Percentiles rank a stretch among this genome's conserved stretches.
Conservation (phyloP, 441 rosid genomes). For the Euphorbia celastroides region DNA sequence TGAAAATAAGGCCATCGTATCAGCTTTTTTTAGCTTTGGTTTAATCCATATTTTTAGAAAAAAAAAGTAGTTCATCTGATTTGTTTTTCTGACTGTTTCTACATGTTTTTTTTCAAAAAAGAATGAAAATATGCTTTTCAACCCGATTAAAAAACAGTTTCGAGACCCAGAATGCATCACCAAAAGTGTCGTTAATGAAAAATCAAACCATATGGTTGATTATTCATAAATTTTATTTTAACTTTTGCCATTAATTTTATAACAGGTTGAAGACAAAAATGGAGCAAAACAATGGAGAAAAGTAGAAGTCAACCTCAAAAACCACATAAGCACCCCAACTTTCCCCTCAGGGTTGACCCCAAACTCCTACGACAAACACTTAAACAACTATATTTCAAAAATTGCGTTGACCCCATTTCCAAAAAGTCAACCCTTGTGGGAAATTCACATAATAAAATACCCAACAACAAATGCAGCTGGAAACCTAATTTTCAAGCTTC, state of each 20-base stretch:
- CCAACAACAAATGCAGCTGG: slow-evolving; percentile 38
- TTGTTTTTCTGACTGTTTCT: no score
- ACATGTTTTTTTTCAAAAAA: no score
- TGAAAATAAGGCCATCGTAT: no score
- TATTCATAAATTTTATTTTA: no score
- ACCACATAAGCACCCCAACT: slow-evolving; percentile 30
- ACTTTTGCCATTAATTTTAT: not conserved
- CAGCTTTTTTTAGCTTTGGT: no score
- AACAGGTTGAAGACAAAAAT: slow-evolving; percentile 31
- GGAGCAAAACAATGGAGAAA: slow-evolving; percentile 39
- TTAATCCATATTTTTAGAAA: no score
- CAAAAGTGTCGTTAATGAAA: no score
- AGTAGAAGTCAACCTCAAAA: slow-evolving; percentile 32
- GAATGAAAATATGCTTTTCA: no score
- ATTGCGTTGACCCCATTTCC: slow-evolving; percentile 28
- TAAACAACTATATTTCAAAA: slow-evolving; percentile 27
- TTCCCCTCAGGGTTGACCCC: slow-evolving; percentile 27
- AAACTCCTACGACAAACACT: slow-evolving; percentile 27
- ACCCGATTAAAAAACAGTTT: no score
- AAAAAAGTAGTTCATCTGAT: no score
- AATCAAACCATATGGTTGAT: no score
- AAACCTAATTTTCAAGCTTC: slow-evolving; percentile 39
- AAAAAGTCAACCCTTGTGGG: slow-evolving; percentile 42
- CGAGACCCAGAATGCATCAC: no score
- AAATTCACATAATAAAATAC: slow-evolving; percentile 37